phyloP scores from a whole-genome alignment of 2,329 filamentous ascomycete genomes.

The Alternaria viburni region DNA sequence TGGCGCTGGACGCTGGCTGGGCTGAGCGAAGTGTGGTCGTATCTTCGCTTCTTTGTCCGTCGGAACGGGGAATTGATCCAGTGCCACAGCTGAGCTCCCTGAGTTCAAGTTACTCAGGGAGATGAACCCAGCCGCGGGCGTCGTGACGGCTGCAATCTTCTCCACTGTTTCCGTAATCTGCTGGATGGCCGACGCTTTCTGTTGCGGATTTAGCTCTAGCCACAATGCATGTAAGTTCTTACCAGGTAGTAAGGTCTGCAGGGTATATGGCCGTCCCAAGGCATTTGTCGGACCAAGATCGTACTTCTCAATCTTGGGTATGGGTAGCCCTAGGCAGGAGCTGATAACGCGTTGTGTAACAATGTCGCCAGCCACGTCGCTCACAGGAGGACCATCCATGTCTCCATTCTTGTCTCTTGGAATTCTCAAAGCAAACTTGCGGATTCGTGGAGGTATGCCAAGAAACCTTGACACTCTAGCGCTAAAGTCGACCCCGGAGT shows the following conservation, averaged over 20 bases:
- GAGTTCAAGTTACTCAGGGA: neutral
- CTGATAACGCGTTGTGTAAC: neutral
- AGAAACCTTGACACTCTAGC: neutral
- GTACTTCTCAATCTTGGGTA: slow-evolving; percentile 1
- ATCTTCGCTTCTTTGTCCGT: neutral
- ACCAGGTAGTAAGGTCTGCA: slow-evolving; percentile 5
- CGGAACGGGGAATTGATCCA: slow-evolving; percentile 1
- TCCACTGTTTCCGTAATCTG: slow-evolving; percentile 1
- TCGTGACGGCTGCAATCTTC: neutral
- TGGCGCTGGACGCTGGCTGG: neutral
- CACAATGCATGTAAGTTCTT: neutral
- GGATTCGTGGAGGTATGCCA: neutral
- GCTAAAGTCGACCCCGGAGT: neutral
- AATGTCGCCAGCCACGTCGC: neutral
- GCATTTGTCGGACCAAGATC: neutral
- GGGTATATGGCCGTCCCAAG: neutral
- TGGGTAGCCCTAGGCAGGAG: neutral
- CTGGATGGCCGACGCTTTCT: neutral
- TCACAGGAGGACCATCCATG: neutral
- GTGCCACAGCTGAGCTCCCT: neutral
- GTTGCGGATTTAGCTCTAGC: neutral
- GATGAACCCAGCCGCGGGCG: slow-evolving; percentile 1
- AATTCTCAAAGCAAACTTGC: neutral
- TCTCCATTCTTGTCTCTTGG: neutral
- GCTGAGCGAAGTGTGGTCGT: neutral